Base-by-base conservation (phyloP, 2,329 filamentous ascomycete genomes). In the Colletotrichum sp. region DNA sequence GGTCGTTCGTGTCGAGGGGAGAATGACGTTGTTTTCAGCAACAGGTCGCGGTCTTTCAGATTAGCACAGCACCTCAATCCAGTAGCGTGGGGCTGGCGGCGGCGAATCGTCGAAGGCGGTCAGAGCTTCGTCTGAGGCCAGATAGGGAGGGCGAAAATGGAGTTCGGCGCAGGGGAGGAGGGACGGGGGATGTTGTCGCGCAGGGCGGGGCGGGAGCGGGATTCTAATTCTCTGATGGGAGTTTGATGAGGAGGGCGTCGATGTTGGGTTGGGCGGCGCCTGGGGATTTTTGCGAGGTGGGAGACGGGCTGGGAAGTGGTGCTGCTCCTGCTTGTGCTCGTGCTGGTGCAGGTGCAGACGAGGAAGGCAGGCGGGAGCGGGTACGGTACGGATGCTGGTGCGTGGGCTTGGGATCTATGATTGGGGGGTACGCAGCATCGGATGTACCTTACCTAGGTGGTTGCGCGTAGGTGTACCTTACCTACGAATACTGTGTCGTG, bases 11-110 rank as follows among this genome's bases (percentile, higher is more conserved):
- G 71, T 70, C 72, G 65, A 75, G 43, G 64, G 48, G 74, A 71
- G 63, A 58, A 72, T 74, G 73, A 69, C 72, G 77, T 75, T 71
- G 61, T 77, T 77, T 77, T 71, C 75, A 75, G 75, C 66, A 63
- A 60, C 67, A 36, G 66, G 71, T 78, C 71, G 67, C 64, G 72
- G 69, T 75, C 34, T 63, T 61, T 69, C 64, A 74, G 70, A 65
- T 74, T 76, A 71, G 74, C 72, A 74, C 71, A 77, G 74, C 64
- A 76, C 74, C 70, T 69, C 70, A 67, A 67, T 76, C 66, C 52
- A 63, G 67, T 71, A 76, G 72, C 71, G 74, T 75, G 74, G 74
- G 71, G 72, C 71, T 76, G 74, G 71, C 60, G 74, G 66, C 72
- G 74, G 71, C 72, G 72, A 76, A 71, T 74, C 74, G 67, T 74